A percentile compares a stretch with the other conserved stretches of the same genome.
phyloP scores from a whole-genome alignment of 2,329 filamentous ascomycete species.

The Cladophialophora immunda region DNA sequence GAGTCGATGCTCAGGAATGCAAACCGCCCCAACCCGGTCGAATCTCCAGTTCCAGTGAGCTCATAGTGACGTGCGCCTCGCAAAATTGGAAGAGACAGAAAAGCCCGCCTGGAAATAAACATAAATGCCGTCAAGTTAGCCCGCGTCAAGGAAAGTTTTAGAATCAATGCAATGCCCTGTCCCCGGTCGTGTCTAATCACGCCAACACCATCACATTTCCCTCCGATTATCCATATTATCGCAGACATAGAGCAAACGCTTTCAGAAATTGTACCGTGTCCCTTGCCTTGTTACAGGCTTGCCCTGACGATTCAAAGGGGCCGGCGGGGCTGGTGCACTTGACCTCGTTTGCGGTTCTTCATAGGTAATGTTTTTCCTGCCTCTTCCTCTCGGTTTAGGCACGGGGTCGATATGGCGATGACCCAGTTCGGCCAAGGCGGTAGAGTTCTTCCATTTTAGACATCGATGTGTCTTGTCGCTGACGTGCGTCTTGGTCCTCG shows the following conservation, averaged over 20 bases:
- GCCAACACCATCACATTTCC: not conserved
- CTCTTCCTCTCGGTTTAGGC: conserved; percentile 50
- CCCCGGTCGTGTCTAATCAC: not conserved
- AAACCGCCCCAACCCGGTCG: not conserved
- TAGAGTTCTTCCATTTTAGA: conserved; percentile 71
- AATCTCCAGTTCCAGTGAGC: not conserved
- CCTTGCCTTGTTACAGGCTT: conserved; percentile 62
- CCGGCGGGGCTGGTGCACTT: conserved; percentile 25
- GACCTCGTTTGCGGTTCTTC: conserved; percentile 44
- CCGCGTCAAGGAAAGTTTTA: not conserved
- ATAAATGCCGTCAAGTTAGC: conserved; percentile 1
- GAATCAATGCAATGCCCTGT: not conserved
- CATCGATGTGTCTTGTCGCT: conserved; percentile 66
- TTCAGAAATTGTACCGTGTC: conserved; percentile 56
- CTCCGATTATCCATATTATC: not conserved
- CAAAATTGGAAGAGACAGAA: not conserved
- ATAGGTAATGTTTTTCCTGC: conserved; percentile 46
- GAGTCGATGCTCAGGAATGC: not conserved
- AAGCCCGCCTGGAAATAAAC: not conserved
- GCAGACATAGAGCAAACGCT: not conserved
- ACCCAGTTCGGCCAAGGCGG: conserved; percentile 65
- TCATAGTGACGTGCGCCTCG: not conserved
- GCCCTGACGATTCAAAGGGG: conserved; percentile 53
- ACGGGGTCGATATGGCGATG: conserved; percentile 69
- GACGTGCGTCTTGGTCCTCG: conserved; percentile 68